Percentiles rank a stretch among this genome's conserved stretches.
These are phyloP conservation scores for Exophiala lecanii-corni DNA, from an alignment of 2,329 filamentous ascomycete species.

Conservation along the genomic window DNA sequence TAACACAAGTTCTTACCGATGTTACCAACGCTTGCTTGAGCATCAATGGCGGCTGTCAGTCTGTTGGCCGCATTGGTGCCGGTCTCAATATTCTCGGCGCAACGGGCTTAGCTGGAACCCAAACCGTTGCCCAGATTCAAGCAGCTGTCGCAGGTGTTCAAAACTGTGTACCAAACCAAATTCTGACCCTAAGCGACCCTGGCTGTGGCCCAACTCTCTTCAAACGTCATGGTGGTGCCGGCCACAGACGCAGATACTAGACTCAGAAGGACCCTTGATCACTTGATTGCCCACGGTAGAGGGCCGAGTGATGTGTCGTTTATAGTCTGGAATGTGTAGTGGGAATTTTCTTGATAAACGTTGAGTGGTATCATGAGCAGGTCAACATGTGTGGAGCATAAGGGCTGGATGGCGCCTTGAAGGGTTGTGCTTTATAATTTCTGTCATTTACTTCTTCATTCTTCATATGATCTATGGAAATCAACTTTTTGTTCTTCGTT, in stretches of 20 bases:
- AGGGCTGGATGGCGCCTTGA: too few species aligned
- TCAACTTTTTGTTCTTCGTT: too few species aligned
- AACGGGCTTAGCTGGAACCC: background rate
- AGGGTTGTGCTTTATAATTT: too few species aligned
- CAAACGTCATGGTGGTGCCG: slow-evolving; percentile 1
- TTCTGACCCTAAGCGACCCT: slow-evolving; percentile 6
- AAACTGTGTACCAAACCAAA: background rate
- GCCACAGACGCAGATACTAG: background rate
- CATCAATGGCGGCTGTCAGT: background rate
- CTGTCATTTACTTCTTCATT: too few species aligned
- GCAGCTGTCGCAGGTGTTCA: slow-evolving; percentile 5
- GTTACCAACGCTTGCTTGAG: slow-evolving; percentile 3
- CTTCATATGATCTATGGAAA: too few species aligned
- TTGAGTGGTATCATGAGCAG: too few species aligned
- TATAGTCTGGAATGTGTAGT: too few species aligned
- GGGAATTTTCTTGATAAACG: too few species aligned
- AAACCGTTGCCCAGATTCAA: slow-evolving; percentile 1
- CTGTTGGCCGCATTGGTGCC: slow-evolving; percentile 1
- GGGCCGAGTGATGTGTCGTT: too few species aligned
- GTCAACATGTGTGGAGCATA: too few species aligned
- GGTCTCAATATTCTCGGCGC: slow-evolving; percentile 4
- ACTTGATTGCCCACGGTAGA: too few species aligned
- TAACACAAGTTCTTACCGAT: slow-evolving; percentile 1
- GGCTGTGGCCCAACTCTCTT: slow-evolving; percentile 3
- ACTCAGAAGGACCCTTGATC: too few species aligned